Base-by-base conservation (phyloP, 495 filamentous ascomycete species). In the Platismatia glauca region DNA sequence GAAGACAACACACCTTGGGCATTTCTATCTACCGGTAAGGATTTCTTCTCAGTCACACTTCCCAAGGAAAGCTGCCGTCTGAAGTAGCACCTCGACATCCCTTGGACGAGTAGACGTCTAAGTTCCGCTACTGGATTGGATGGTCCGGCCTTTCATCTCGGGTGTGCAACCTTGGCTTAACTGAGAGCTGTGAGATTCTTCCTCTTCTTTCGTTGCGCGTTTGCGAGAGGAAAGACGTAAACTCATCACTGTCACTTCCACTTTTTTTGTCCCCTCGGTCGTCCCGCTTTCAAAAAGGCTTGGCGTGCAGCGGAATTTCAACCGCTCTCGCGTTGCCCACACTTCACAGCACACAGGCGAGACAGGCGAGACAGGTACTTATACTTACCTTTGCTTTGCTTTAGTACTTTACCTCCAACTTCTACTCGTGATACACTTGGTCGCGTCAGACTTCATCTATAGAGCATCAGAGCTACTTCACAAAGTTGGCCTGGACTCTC, bases 271-370 rank as follows among this genome's bases (percentile, higher is more conserved):
- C n/a, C n/a, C n/a, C n/a, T n/a, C n/a, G 2, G 12, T 15, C 33
- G 35, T 38, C 50, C 38, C 50, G 38, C 41, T 57, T 24, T 39
- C 8, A 24, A 24, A 38, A 63, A 58, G n/a, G 41, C 61, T 63
- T 63, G 61, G 61, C 61, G 52, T 37, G 20, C 53, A 57, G 37
- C 53, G 60, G 52, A 50, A 50, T 50, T 29, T 50, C 12, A 7
- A 50, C 46, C 24, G 46, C 46, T 12, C 46, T n/a, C n/a, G n/a
- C n/a, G n/a, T n/a, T n/a, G n/a, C n/a, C n/a, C n/a, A n/a, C n/a
- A n/a, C n/a, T n/a, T n/a, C n/a, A n/a, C n/a, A n/a, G n/a, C n/a
- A n/a, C n/a, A n/a, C n/a, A n/a, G n/a, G n/a, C n/a, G n/a, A n/a
- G n/a, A n/a, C n/a, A n/a, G n/a, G n/a, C n/a, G n/a, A n/a, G n/a